Percentiles rank a stretch among this genome's conserved stretches.
Evolutionary conservation across 2,329 filamentous ascomycete genomes (phyloP).

Genomic region (Aurifilum marmelostoma): DNA sequence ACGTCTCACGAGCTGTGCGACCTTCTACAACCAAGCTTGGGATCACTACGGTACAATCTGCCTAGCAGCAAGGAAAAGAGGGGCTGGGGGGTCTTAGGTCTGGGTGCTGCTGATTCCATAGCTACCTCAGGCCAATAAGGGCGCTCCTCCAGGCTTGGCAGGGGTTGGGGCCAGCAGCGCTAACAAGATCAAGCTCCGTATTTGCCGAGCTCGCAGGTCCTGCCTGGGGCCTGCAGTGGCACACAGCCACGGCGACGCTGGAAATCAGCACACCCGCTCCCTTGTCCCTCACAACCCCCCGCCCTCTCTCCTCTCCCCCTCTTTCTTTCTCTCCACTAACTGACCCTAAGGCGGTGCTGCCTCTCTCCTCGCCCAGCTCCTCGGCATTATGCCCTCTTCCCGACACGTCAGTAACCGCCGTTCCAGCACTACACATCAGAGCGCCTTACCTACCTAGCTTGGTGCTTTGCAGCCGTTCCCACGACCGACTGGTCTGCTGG

Average conservation of each 20-base stretch:
- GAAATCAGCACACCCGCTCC: neutral
- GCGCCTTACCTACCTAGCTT: neutral
- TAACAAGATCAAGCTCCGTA: constrained; percentile 7
- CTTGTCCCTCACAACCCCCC: neutral
- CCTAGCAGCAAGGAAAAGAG: constrained; percentile 9
- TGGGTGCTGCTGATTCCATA: neutral
- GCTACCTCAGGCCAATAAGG: constrained; percentile 12
- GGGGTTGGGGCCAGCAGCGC: constrained; percentile 10
- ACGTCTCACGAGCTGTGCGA: constrained; percentile 1
- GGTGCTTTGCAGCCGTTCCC: neutral
- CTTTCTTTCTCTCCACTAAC: neutral
- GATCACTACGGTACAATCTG: neutral
- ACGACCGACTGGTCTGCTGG: neutral
- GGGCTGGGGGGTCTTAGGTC: constrained; percentile 1
- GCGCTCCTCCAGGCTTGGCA: neutral
- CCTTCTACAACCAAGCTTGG: neutral
- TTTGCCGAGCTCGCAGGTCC: constrained; percentile 8
- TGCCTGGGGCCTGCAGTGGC: constrained; percentile 2
- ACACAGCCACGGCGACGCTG: neutral
- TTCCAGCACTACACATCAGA: neutral
- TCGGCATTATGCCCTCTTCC: neutral
- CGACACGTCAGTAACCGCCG: neutral
- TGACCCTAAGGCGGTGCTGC: neutral
- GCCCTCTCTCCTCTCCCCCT: neutral
- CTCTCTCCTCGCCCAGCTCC: neutral